A percentile compares a stretch with the other conserved stretches of the same genome.
phyloP scores from a whole-genome alignment of 768 basidiomycete species.

The Termitomyces sp. region DNA sequence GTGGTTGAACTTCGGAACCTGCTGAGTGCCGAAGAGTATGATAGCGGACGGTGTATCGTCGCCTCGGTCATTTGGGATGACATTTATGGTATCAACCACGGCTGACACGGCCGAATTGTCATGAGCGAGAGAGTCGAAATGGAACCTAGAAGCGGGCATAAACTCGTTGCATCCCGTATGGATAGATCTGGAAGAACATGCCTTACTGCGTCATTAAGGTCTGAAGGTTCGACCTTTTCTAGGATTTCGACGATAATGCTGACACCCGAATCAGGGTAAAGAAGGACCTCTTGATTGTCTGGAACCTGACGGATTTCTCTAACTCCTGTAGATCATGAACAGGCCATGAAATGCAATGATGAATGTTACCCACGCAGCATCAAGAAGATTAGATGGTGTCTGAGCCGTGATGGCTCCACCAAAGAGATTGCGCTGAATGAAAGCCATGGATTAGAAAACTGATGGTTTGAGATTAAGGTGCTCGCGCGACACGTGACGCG shows the following conservation, averaged over 20 bases:
- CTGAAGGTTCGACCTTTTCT: slow-evolving; percentile 55
- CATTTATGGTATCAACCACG: slow-evolving; percentile 35
- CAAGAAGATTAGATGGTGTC: slow-evolving; percentile 55
- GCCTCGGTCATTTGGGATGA: slow-evolving; percentile 33
- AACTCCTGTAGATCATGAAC: not conserved
- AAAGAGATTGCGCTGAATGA: slow-evolving; percentile 53
- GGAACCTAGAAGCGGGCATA: slow-evolving; percentile 53
- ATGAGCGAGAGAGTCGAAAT: slow-evolving; percentile 85
- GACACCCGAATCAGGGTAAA: slow-evolving; percentile 60
- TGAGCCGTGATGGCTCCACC: slow-evolving; percentile 76
- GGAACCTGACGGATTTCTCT: slow-evolving; percentile 77
- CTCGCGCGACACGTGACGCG: slow-evolving; percentile 15
- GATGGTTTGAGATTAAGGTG: not conserved
- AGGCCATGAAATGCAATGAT: not conserved
- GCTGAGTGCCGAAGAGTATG: slow-evolving; percentile 64
- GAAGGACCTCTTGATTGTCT: slow-evolving; percentile 90
- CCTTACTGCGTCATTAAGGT: slow-evolving; percentile 64
- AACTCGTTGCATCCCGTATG: not conserved
- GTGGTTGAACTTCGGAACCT: slow-evolving; percentile 72
- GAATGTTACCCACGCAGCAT: slow-evolving; percentile 70
- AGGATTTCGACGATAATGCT: slow-evolving; percentile 86
- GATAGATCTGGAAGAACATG: not conserved
- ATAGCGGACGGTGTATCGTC: slow-evolving; percentile 54
- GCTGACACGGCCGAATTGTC: slow-evolving; percentile 72
- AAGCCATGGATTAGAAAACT: not conserved